These are phyloP conservation scores for Sedum album DNA, from an alignment of 164 flowering plant genomes.

Conservation along the genomic window DNA sequence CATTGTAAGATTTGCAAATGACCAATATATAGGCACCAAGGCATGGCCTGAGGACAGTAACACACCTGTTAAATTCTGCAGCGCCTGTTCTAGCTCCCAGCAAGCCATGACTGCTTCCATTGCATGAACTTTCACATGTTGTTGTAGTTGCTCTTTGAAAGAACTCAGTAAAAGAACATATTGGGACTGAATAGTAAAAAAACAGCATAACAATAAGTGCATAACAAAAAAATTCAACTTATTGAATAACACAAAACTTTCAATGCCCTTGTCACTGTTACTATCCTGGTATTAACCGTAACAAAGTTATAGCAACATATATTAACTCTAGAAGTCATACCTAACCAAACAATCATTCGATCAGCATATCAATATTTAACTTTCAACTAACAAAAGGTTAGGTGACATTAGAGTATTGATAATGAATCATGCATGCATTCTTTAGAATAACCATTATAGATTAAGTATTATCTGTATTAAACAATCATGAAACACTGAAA, in stretches of 20 bases:
- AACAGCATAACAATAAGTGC: neutral
- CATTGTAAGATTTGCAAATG: neutral
- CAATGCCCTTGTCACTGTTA: too few species aligned
- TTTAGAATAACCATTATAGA: neutral
- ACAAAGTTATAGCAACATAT: too few species aligned
- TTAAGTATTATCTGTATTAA: neutral
- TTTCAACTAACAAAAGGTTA: neutral
- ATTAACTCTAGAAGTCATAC: neutral
- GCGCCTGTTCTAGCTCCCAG: slow-evolving; percentile 85
- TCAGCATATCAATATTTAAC: neutral
- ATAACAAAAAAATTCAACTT: neutral
- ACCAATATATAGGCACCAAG: neutral
- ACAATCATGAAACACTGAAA: neutral
- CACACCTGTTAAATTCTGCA: slow-evolving; percentile 54
- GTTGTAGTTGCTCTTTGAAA: slow-evolving; percentile 89
- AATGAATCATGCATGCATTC: neutral
- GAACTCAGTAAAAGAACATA: slow-evolving; percentile 78
- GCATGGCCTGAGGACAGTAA: neutral
- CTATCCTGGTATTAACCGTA: too few species aligned
- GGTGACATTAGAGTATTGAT: neutral
- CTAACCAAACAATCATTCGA: neutral
- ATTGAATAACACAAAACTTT: too few species aligned
- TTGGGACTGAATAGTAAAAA: slow-evolving; percentile 49
- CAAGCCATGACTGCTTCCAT: slow-evolving; percentile 97
- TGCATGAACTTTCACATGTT: slow-evolving; percentile 90